Percentiles rank a stretch among this genome's conserved stretches.
These are phyloP conservation scores for Metschnikowia matae DNA, from an alignment of 805 yeast species.

Conservation along the genomic window DNA sequence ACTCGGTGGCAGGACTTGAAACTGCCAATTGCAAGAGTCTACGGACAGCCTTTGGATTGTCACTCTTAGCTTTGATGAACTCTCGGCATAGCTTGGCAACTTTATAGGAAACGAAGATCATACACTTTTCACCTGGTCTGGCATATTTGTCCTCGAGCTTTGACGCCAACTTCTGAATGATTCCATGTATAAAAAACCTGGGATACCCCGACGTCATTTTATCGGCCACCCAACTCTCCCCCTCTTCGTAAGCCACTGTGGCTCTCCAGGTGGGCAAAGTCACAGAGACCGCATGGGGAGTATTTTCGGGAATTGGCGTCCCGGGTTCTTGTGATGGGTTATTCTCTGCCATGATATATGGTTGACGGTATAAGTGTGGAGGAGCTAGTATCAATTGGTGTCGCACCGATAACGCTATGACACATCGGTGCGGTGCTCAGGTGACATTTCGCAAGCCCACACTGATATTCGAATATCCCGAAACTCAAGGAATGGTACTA, in stretches of 20 bases:
- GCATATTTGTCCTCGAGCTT: conserved; percentile 68
- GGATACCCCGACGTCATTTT: conserved; percentile 89
- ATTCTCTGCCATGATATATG: conserved; percentile 8
- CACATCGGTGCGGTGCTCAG: conserved; percentile 9
- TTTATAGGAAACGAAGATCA: conserved; percentile 72
- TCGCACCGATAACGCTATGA: conserved; percentile 7
- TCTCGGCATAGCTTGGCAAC: conserved; percentile 84
- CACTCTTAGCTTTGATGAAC: conserved; percentile 50
- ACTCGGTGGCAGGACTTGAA: conserved; percentile 56
- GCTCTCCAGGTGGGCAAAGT: conserved; percentile 95
- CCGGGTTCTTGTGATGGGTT: conserved; percentile 55
- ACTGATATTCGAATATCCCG: background rate
- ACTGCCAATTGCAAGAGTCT: conserved; percentile 73
- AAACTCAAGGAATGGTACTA: background rate
- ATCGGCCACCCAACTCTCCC: conserved; percentile 71
- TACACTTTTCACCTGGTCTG: conserved; percentile 67
- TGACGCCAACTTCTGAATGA: conserved; percentile 52
- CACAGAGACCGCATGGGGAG: conserved; percentile 91
- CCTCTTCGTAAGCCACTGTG: conserved; percentile 88
- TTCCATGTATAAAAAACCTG: conserved; percentile 66
- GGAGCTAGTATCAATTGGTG: background rate
- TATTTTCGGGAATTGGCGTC: conserved; percentile 81
- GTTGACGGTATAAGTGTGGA: background rate
- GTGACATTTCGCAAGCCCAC: conserved; percentile 3
- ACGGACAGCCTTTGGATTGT: conserved; percentile 24